These are phyloP conservation scores for Morella rubra DNA, from an alignment of 306 rosid genomes.

Conservation along the genomic window DNA sequence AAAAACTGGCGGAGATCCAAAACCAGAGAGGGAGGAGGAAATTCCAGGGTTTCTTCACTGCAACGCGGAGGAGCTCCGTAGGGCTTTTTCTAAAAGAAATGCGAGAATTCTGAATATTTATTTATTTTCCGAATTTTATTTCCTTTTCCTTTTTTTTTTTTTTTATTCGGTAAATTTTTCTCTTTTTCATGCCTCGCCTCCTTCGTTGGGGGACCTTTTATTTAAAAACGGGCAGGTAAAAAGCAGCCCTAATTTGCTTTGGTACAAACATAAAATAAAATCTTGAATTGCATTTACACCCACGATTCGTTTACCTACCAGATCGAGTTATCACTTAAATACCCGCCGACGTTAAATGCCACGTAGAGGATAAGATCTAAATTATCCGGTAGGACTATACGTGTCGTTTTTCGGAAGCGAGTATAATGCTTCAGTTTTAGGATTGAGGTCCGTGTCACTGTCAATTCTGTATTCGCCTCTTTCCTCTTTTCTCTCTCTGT, in stretches of 20 bases:
- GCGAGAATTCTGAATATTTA: slow-evolving; percentile 32
- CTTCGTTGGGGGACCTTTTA: background rate
- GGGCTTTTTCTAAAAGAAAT: slow-evolving; percentile 29
- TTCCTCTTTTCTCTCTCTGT: background rate
- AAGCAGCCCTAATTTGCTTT: slow-evolving; percentile 24
- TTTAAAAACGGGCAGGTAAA: slow-evolving; percentile 21
- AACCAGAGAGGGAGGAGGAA: slow-evolving; percentile 27
- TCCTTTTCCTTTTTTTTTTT: background rate
- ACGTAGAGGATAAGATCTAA: background rate
- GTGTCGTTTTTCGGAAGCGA: background rate
- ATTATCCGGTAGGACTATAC: background rate
- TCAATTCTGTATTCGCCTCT: slow-evolving; percentile 14
- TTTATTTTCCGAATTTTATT: slow-evolving; percentile 14
- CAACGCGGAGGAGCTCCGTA: slow-evolving; percentile 26
- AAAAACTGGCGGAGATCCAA: slow-evolving; percentile 33
- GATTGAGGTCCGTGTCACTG: background rate
- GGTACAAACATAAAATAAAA: slow-evolving; percentile 5
- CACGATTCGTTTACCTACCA: background rate
- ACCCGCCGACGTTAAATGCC: background rate
- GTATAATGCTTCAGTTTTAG: background rate
- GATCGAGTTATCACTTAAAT: background rate
- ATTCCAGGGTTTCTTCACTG: slow-evolving; percentile 40
- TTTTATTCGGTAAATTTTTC: slow-evolving; percentile 9
- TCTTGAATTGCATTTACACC: background rate
- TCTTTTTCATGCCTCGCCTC: slow-evolving; percentile 24